Base-by-base conservation (phyloP, 768 basidiomycete species). In the Mycena vulgaris region DNA sequence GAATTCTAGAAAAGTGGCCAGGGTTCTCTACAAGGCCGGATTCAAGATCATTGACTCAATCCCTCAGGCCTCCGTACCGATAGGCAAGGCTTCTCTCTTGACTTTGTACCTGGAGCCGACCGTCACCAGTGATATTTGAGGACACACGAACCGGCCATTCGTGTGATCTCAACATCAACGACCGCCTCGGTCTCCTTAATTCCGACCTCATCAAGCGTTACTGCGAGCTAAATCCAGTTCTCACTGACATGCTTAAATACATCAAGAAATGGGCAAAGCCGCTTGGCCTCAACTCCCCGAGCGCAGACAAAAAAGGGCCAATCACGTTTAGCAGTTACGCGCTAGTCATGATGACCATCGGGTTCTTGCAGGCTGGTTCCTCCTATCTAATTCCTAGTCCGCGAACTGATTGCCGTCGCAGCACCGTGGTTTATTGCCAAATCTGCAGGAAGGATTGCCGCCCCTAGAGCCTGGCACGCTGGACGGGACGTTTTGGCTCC, bases 191-290 rank as follows among this genome's bases (percentile, higher is more conserved):
- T 1, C 63, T 85, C 3, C 67, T 81, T 39, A 90, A 89, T 69
- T 88, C 90, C 0, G 67, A 78, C 5, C 78, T 93, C 60, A 78
- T 93, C 65, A 80, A 78, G 49, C 76, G 78, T 14, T 93, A 93
- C 78, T 88, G 86, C 65, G 75, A 83, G 35, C 72, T 86, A 0
- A 79, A 78, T 5, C 87, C 88, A 0, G 67, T 85, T 1, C 77
- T 90, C 37, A 80, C 83, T 1, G 80, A 83, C 6, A 70, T 91
- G 73, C 68, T 90, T 9, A 74, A 78, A 52, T 77, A 81, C 37
- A 81, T 92, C 77, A 92, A 93, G 77, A 69, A 76, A 21, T 93
- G 92, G 91, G 89, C 91, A 14, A 86, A 85, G 62, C 82, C 85
- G 28, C 80, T 85, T 6, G 86, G 81, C 0, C 77, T 91, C 49